Conservation (phyloP, 2,329 filamentous ascomycete species). For the Aspergillus quadricinctus region DNA sequence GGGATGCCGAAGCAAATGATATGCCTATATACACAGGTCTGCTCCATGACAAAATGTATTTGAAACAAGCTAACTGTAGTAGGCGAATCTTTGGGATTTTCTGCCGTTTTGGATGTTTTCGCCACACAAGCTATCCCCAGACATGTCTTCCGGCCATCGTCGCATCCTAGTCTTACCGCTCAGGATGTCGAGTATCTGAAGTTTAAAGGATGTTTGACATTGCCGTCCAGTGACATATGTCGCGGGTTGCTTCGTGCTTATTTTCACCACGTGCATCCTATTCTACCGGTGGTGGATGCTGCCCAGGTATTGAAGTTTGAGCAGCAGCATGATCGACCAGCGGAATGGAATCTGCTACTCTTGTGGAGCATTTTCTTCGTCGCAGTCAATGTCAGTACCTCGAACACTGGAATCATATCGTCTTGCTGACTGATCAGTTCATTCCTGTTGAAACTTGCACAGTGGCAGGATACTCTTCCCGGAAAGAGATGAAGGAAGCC, state of each 20-base stretch:
- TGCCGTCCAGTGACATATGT: slow-evolving; percentile 27
- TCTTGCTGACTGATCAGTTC: slow-evolving; percentile 17
- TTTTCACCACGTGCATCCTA: slow-evolving; percentile 36
- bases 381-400: slow-evolving; percentile 26
- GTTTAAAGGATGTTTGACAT: slow-evolving; percentile 32
- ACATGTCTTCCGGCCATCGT: slow-evolving; percentile 5
- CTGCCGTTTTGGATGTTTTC: neutral
- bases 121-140: neutral
- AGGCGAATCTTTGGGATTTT: neutral
- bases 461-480: slow-evolving; percentile 30
- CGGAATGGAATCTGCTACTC: slow-evolving; percentile 33
- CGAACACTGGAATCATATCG: neutral
- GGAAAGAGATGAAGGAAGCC: slow-evolving; percentile 34
- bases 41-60: neutral
- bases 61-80: neutral
- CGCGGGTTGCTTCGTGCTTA: slow-evolving; percentile 32
- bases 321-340: slow-evolving; percentile 19
- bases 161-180: slow-evolving; percentile 10
- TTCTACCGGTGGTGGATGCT: slow-evolving; percentile 35
- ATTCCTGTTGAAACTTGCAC: slow-evolving; percentile 16
- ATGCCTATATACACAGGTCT: slow-evolving; percentile 24
- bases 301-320: slow-evolving; percentile 25
- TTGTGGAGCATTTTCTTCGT: slow-evolving; percentile 40
- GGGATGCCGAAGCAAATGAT: slow-evolving; percentile 10
- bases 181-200: slow-evolving; percentile 23